Conservation (phyloP, 1,284 basidiomycete genomes). For the Ganoderma leucocontextum region DNA sequence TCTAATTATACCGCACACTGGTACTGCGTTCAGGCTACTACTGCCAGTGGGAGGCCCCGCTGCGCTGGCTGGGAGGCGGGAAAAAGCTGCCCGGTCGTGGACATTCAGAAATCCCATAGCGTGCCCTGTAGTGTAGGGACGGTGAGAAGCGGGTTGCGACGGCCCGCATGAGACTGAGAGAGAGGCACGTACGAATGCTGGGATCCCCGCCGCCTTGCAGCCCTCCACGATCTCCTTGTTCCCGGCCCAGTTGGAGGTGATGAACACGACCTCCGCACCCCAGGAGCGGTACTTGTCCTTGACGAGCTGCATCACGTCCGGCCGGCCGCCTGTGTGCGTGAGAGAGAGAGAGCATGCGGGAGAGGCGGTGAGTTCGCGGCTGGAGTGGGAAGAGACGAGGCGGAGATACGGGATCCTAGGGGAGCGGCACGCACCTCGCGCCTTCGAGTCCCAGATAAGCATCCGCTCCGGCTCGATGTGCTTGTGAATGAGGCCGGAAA, state of each 20-base stretch:
- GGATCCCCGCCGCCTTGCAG: conserved; percentile 67
- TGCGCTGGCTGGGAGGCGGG: not conserved
- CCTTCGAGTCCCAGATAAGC: conserved; percentile 70
- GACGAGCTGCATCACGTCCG: conserved; percentile 52
- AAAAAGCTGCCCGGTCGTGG: not conserved
- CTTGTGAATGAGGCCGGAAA: conserved; percentile 56
- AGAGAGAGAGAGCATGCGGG: conserved; percentile 5
- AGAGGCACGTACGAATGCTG: conserved; percentile 57
- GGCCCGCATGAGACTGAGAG: not conserved
- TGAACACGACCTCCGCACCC: conserved; percentile 67
- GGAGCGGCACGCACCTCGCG: conserved; percentile 53
- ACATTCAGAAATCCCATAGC: conserved; percentile 52
- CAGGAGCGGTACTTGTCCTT: conserved; percentile 48
- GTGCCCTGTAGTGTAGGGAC: conserved; percentile 44
- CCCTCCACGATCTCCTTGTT: conserved; percentile 76
- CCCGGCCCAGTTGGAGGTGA: conserved; percentile 69
- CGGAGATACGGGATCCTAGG: not conserved
- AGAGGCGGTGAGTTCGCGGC: conserved; percentile 7
- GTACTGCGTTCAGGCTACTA: not conserved
- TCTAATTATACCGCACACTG: not conserved
- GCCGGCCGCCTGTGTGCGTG: conserved; percentile 50
- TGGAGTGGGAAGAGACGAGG: not conserved
- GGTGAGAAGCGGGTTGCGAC: conserved; percentile 39
- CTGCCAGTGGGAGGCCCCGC: not conserved
- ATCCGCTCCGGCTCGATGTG: conserved; percentile 63